Evolutionary conservation across 2,329 filamentous ascomycete species (phyloP).

Genomic region (Scedosporium apiospermum): DNA sequence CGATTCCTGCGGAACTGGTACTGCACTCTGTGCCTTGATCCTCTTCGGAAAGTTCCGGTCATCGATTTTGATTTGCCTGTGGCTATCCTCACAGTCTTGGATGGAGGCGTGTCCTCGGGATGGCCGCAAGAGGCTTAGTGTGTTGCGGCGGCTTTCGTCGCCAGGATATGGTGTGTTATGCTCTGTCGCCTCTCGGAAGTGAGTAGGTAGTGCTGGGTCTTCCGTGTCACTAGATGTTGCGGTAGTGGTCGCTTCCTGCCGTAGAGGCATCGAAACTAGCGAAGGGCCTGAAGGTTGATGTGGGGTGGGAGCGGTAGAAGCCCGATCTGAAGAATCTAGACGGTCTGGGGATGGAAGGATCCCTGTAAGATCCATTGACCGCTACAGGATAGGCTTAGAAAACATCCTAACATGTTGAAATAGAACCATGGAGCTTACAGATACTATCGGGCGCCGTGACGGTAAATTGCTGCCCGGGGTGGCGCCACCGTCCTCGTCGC

Average conservation of each 20-base stretch:
- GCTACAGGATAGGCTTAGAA: not conserved
- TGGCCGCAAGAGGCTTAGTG: not conserved
- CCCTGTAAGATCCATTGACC: not conserved
- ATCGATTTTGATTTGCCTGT: slow-evolving; percentile 16
- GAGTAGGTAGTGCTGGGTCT: no score
- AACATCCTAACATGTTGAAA: not conserved
- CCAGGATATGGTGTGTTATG: not conserved
- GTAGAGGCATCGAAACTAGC: no score
- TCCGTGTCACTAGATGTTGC: no score
- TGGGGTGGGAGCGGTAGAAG: no score
- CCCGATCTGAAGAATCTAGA: not conserved
- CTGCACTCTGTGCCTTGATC: slow-evolving; percentile 18
- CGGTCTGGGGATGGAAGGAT: not conserved
- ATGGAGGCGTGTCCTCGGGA: not conserved
- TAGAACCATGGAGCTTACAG: not conserved
- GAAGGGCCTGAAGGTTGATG: not conserved
- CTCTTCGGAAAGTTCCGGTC: slow-evolving; percentile 14
- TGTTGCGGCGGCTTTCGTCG: not conserved
- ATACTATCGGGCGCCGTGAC: not conserved
- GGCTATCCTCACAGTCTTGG: slow-evolving; percentile 7
- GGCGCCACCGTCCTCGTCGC: not conserved
- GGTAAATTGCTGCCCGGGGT: not conserved
- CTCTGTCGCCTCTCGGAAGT: not conserved
- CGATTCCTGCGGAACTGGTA: not conserved
- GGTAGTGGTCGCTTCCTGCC: no score